These are phyloP conservation scores for Pezicula neosporulosa DNA, from an alignment of 2,329 filamentous ascomycete genomes.

Conservation along the genomic window DNA sequence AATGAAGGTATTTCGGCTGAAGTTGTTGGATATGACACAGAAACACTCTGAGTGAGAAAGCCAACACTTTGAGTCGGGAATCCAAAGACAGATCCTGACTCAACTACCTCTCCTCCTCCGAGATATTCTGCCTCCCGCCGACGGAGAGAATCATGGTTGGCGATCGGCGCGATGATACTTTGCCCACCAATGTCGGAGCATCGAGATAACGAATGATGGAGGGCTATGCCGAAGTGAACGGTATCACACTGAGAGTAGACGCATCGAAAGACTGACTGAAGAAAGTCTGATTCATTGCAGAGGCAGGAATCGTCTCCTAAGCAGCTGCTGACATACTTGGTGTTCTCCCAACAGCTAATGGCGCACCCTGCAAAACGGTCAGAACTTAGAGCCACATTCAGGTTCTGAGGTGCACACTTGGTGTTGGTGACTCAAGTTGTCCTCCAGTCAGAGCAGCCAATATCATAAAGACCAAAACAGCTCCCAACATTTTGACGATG, in stretches of 20 bases:
- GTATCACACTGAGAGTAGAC: conserved; percentile 34
- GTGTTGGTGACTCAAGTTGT: conserved; percentile 8
- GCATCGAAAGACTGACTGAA: conserved; percentile 31
- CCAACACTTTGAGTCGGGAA: conserved; percentile 16
- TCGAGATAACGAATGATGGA: conserved; percentile 28
- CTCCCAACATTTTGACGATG: not conserved
- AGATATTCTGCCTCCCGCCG: conserved; percentile 25
- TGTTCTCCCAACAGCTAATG: conserved; percentile 32
- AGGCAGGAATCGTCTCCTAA: conserved; percentile 23
- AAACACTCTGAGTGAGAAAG: not conserved
- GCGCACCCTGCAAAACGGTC: conserved; percentile 23
- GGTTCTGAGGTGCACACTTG: conserved; percentile 1
- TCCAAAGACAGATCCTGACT: conserved; percentile 14
- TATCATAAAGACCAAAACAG: conserved; percentile 9
- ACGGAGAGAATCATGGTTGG: conserved; percentile 25
- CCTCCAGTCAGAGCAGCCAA: conserved; percentile 10
- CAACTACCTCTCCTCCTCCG: conserved; percentile 13
- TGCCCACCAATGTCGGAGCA: conserved; percentile 22
- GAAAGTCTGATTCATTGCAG: conserved; percentile 23
- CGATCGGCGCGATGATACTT: conserved; percentile 16
- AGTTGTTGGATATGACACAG: not conserved
- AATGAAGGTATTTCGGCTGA: not conserved
- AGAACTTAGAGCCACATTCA: not conserved
- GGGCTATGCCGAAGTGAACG: conserved; percentile 27
- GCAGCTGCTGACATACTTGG: conserved; percentile 31